These are phyloP conservation scores for Trichosporon faecale DNA, from an alignment of 1,284 basidiomycete species.

Conservation along the genomic window DNA sequence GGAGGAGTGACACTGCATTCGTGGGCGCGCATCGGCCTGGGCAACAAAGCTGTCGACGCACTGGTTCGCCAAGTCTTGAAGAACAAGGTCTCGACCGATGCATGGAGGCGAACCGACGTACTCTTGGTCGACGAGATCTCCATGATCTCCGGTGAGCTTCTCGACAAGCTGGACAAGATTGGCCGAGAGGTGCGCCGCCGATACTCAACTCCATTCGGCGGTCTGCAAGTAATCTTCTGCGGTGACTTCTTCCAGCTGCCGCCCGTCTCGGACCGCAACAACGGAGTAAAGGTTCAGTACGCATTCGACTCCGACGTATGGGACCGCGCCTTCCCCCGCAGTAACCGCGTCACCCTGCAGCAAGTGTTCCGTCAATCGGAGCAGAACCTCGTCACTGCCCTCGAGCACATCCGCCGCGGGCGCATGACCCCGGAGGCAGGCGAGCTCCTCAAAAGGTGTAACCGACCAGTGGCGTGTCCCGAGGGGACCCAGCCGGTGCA, in stretches of 20 bases:
- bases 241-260: conserved; percentile 61
- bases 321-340: conserved; percentile 25
- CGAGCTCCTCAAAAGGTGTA: conserved; percentile 22
- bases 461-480: conserved; percentile 29
- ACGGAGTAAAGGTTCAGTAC: conserved; percentile 17
- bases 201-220: conserved; percentile 74
- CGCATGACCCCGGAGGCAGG: conserved; percentile 23
- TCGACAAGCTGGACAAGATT: conserved; percentile 79
- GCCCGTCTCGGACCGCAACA: conserved; percentile 59
- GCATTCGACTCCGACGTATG: conserved; percentile 40
- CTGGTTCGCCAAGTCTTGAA: conserved; percentile 53
- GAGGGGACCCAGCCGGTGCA: conserved; percentile 43
- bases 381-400: conserved; percentile 42
- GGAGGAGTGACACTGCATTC: conserved; percentile 62
- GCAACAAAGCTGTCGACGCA: conserved; percentile 46
- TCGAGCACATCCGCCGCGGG: conserved; percentile 47
- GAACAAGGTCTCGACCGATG: conserved; percentile 47
- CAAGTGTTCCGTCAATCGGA: conserved; percentile 71
- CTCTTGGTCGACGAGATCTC: conserved; percentile 71
- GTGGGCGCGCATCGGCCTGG: conserved; percentile 59
- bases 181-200: conserved; percentile 62
- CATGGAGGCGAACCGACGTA: conserved; percentile 59
- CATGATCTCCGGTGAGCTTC: conserved; percentile 61
- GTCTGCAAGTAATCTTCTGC: conserved; percentile 74
- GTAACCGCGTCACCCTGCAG: conserved; percentile 55